These are phyloP conservation scores for Kalanchoe fedtschenkoi DNA, from an alignment of 164 flowering plant genomes.

Conservation along the genomic window DNA sequence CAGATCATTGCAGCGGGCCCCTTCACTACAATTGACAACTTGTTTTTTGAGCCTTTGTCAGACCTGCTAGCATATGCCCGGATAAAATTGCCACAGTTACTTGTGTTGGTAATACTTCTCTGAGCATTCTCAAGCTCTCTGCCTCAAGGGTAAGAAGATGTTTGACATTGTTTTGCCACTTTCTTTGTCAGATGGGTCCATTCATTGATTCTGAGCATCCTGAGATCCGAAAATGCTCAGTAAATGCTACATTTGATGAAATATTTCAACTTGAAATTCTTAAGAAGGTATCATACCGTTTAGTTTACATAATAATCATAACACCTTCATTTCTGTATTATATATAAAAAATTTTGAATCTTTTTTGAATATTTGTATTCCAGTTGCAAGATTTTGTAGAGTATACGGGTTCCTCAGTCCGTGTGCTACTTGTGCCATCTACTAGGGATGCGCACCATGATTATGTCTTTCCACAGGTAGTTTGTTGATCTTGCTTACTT, in stretches of 20 bases:
- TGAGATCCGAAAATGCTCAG: constrained; percentile 62
- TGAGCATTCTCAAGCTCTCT: background rate
- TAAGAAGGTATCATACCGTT: constrained; percentile 41
- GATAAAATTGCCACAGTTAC: constrained; percentile 79
- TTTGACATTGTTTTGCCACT: constrained; percentile 2
- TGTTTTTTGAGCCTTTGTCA: constrained; percentile 75
- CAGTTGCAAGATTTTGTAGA: constrained; percentile 86
- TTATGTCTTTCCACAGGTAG: constrained; percentile 95
- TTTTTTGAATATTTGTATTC: constrained; percentile 5
- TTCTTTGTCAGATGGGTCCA: constrained; percentile 73
- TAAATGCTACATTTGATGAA: constrained; percentile 58
- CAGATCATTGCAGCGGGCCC: constrained; percentile 98
- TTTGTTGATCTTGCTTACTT: too few species aligned
- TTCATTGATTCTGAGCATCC: constrained; percentile 96
- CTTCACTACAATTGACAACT: constrained; percentile 81
- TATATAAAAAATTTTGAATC: constrained; percentile 5
- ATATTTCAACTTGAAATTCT: constrained; percentile 62
- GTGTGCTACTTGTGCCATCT: constrained; percentile 82
- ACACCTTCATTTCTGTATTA: background rate
- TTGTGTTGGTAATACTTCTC: constrained; percentile 48
- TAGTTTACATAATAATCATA: background rate
- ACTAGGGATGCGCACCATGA: constrained; percentile 86
- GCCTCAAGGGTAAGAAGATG: background rate
- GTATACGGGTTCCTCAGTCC: constrained; percentile 66
- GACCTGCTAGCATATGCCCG: constrained; percentile 81